Percentiles rank a stretch among this genome's conserved stretches.
These are phyloP conservation scores for Pleomassaria siparia DNA, from an alignment of 2,329 filamentous ascomycete genomes.

Conservation along the genomic window DNA sequence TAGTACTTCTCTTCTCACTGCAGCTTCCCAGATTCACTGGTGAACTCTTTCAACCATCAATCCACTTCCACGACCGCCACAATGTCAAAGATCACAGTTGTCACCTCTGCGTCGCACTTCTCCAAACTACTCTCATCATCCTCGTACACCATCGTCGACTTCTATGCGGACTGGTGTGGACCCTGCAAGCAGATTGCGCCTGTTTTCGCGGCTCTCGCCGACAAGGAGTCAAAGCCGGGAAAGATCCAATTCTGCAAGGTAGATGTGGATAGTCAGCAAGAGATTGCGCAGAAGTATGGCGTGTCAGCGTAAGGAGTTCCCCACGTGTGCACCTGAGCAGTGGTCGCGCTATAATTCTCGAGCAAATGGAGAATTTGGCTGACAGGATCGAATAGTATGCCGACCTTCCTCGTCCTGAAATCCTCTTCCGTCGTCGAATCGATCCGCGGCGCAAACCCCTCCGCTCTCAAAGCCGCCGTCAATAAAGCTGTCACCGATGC, in stretches of 20 bases:
- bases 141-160: slow-evolving; percentile 52
- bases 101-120: slow-evolving; percentile 40
- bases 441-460: slow-evolving; percentile 52
- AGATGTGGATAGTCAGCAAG: slow-evolving; percentile 53
- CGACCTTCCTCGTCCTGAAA: slow-evolving; percentile 53
- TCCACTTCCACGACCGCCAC: slow-evolving; percentile 4
- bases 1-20: neutral
- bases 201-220: slow-evolving; percentile 50
- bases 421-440: slow-evolving; percentile 48
- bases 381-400: slow-evolving; percentile 39
- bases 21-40: neutral
- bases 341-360: too few relatives aligned
- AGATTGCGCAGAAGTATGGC: slow-evolving; percentile 49
- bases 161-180: slow-evolving; percentile 60
- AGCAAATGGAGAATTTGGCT: slow-evolving; percentile 3
- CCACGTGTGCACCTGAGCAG: neutral
- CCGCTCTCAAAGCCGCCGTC: slow-evolving; percentile 50
- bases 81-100: slow-evolving; percentile 34
- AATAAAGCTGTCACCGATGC: slow-evolving; percentile 47
- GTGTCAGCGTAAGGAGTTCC: slow-evolving; percentile 44
- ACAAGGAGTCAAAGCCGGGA: slow-evolving; percentile 47
- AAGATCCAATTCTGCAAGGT: slow-evolving; percentile 54
- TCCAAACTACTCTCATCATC: slow-evolving; percentile 35
- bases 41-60: neutral
- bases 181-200: slow-evolving; percentile 59